These are phyloP conservation scores for Candolleomyces aberdarensis DNA, from an alignment of 768 basidiomycete genomes.

Conservation along the genomic window DNA sequence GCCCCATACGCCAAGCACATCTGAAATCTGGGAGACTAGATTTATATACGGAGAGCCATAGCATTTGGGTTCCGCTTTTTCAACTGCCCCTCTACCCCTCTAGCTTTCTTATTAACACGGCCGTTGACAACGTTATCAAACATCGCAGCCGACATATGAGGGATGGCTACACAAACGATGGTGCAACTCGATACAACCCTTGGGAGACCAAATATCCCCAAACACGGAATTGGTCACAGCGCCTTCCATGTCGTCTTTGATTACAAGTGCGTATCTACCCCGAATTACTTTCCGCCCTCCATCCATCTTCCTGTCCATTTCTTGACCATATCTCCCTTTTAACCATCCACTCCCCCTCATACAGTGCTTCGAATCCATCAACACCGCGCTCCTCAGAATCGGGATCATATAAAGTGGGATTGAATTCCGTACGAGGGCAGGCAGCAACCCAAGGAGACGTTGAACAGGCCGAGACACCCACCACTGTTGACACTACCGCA, in stretches of 20 bases:
- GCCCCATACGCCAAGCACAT: not conserved
- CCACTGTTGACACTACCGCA: not conserved
- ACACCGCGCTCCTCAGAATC: not conserved
- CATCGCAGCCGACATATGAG: not conserved
- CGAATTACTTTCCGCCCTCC: not conserved
- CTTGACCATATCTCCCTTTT: not conserved
- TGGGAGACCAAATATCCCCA: constrained; percentile 5
- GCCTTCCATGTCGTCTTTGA: constrained; percentile 9
- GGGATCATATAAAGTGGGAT: not conserved
- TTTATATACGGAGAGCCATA: not conserved
- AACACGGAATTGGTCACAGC: constrained; percentile 1
- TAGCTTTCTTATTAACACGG: not conserved
- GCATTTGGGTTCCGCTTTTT: not conserved
- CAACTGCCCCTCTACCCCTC: not conserved
- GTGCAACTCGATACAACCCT: not conserved
- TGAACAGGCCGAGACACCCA: not conserved
- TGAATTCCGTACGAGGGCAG: not conserved
- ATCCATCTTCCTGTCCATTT: not conserved
- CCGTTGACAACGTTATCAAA: too few relatives aligned
- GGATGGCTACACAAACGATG: not conserved
- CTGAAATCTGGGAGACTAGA: not conserved
- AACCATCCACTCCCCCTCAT: not conserved
- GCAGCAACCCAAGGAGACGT: not conserved
- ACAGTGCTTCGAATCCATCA: not conserved
- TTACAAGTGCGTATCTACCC: constrained; percentile 10